Conservation (phyloP, 192 early-diverging fungal species). For the Coemansia sp. region DNA sequence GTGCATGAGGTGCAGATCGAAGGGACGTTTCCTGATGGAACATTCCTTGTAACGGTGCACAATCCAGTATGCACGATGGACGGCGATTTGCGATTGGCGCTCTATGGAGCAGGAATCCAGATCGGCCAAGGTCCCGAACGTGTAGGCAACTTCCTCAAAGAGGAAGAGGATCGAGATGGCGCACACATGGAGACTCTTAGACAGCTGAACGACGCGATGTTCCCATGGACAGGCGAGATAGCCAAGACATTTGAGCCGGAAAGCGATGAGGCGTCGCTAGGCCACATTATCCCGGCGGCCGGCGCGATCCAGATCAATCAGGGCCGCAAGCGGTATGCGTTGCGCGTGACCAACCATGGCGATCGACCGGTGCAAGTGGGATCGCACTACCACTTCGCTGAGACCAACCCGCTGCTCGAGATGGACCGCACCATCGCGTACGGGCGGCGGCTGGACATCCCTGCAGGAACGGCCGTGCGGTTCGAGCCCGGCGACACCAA, state of each 20-base stretch:
- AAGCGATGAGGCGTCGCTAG: conserved; percentile 55
- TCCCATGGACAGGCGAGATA: conserved; percentile 48
- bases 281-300: conserved; percentile 65
- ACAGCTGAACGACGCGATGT: conserved; percentile 45
- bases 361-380: conserved; percentile 95
- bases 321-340: conserved; percentile 63
- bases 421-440: conserved; percentile 87
- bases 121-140: conserved; percentile 59
- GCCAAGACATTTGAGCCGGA: conserved; percentile 40
- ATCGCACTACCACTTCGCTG: conserved; percentile 96
- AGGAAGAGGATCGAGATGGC: not conserved
- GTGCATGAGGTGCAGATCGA: conserved; percentile 87
- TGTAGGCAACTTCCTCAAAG: conserved; percentile 16
- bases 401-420: conserved; percentile 74
- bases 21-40: conserved; percentile 91
- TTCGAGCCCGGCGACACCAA: conserved; percentile 96
- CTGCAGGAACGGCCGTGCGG: conserved; percentile 89
- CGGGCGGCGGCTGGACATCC: conserved; percentile 87
- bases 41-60: conserved; percentile 92
- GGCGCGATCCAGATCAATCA: conserved; percentile 77
- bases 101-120: conserved; percentile 85
- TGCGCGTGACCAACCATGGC: conserved; percentile 88
- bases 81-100: conserved; percentile 78
- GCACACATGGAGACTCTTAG: conserved; percentile 1
- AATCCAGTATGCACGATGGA: conserved; percentile 83